Conservation (phyloP, 2,329 filamentous ascomycete species). For the Apiospora kogelbergensis region DNA sequence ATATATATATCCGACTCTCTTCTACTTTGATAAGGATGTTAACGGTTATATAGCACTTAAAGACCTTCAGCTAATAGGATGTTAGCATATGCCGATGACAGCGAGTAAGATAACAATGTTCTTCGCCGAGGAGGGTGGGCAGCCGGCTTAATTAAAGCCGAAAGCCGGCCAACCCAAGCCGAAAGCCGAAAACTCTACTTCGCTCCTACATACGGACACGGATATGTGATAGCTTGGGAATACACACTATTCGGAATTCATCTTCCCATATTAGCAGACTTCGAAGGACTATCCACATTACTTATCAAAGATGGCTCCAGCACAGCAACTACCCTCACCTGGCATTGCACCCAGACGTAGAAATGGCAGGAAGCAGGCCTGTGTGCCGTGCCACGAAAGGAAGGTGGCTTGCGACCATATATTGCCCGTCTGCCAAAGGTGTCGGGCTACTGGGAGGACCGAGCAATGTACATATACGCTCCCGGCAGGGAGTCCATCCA, state of each 20-base stretch:
- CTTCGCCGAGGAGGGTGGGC: not conserved
- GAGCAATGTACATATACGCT: slow-evolving; percentile 11
- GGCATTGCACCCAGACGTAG: not conserved
- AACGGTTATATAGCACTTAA: not conserved
- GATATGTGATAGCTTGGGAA: not conserved
- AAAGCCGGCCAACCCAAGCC: not conserved
- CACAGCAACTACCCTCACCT: not conserved
- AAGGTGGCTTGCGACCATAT: slow-evolving; percentile 18
- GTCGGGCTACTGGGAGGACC: slow-evolving; percentile 9
- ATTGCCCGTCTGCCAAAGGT: slow-evolving; percentile 14
- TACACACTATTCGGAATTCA: not conserved
- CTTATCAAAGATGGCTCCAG: not conserved
- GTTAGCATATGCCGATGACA: not conserved
- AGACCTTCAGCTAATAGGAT: too few species aligned
- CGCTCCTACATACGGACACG: not conserved
- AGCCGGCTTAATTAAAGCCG: not conserved
- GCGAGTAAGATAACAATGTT: not conserved
- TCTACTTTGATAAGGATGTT: not conserved
- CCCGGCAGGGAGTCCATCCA: not conserved
- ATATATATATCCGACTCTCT: not conserved
- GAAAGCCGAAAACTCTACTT: not conserved
- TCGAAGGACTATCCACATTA: not conserved
- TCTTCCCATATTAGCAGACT: not conserved
- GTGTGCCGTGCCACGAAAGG: slow-evolving; percentile 13
- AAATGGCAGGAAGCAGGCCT: slow-evolving; percentile 16